Base-by-base conservation (phyloP, 164 flowering plant genomes). In the Nymphaea thermarum region DNA sequence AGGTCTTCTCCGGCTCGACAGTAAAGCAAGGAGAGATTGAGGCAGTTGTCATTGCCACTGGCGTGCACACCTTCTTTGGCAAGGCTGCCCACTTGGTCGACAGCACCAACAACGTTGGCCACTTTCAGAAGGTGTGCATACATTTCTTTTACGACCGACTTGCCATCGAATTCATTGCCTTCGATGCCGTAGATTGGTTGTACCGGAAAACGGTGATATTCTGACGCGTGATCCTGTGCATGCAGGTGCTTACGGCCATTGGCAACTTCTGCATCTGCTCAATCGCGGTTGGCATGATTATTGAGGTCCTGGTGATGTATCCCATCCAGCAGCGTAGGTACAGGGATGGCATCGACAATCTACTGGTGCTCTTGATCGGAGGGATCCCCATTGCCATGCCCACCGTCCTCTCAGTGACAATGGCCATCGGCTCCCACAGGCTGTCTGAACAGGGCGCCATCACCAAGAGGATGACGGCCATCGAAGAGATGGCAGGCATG, bases 401-500 rank as follows among this genome's bases (percentile, higher is more conserved):
- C 11, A 64, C 66, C 36, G 66, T 64, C 6, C 44, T 64, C 43
- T 64, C 66, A 6, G 66, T 64, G 43, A 64, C 86, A 60, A 77
- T 88, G 76, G 67, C 67, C 17, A 65, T 65, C 44, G 67, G 67
- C 11, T 65, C 67, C 5, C 67, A 65, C 67, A 65, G 67, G 67
- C 53, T 65, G 25, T 65, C 67, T 15, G 53, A 65, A 64, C 76
- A 91, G 93, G 97, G 97, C 63, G 97, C 97, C n/a, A 91, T 91
- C 71, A 91, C 97, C 3, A 91, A 91, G 78, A 82, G 97, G 79
- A 91, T 91, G 97, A 91, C 97, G 4, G 96, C 96, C 25, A 91
- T 91, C n/a, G 97, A 91, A 77, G 97, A 91, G 75, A 91, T 91
- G 97, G 96, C 97, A 0, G 97, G 97, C 65, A 89, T 91, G 97